Base-by-base conservation (phyloP, 2,329 filamentous ascomycete species). In the Neodidymelliopsis sp. region DNA sequence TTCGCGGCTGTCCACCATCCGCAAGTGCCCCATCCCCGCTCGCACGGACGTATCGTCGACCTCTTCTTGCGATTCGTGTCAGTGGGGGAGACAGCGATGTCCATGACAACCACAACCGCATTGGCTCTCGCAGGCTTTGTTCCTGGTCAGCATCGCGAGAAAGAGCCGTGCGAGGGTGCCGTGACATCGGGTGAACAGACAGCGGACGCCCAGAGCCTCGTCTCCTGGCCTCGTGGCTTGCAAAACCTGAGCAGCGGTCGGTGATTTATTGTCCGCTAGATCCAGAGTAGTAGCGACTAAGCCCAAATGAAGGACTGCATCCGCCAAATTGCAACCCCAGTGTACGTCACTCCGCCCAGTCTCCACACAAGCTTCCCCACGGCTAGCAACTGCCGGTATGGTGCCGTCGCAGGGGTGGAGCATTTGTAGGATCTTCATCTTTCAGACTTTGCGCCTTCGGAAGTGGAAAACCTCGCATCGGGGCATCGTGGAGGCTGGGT, bases 141-240 rank as follows among this genome's bases (percentile, higher is more conserved):
- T 37, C 47, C 29, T 44, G 24, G 29, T 18, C 25, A 35, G 8
- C 34, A 36, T 36, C 29, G 19, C 39, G 16, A 40, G 9, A 16
- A 50, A 39, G 8, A 50, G 40, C 47, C 47, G 34, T 16, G 11
- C 29, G 10, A 24, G 27, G 10, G 27, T 43, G 28, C 15, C 29
- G 36, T 45, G 25, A 36, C 40, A 45, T 45, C 35, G 47, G 44
- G 35, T 20, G 20, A 40, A n/a, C n/a, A 41, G 30, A 36, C 41
- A 19, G 47, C 40, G 43, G 23, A 24, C 27, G 28, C 34, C 29
- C 35, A 45, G 40, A 45, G 40, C 40, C 35, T 50, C 47, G 40
- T 50, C 47, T 50, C 40, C 40, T 35, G 40, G 27, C 20, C 47
- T 50, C 40, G 47, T 50, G 47, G 47, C 41, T 50, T 45, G 47